Base-by-base conservation (phyloP, 352 stramenopile species). In the Phytophthora crassamura region DNA sequence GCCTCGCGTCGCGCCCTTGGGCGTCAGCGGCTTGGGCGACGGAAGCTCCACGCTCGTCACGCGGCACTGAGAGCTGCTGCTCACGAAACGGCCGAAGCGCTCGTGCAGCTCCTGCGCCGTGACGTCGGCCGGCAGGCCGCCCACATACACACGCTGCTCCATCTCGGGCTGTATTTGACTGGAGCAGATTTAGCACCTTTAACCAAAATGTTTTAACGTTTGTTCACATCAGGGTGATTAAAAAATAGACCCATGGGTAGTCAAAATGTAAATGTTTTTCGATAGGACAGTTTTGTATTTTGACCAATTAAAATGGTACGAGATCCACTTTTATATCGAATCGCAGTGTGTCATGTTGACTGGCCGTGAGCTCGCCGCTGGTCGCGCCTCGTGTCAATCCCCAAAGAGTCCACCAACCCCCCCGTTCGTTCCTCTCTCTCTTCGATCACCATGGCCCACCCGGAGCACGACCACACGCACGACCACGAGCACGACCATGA, bases 21-120 rank as follows among this genome's bases (percentile, higher is more conserved):
- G 15, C 0, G 45, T n/a, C 22, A 16, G 28, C 16, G 41, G 0
- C 62, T 77, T 86, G 38, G 64, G 64, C 45, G 50, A 59, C 15
- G 74, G 69, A 15, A 90, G 59, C 58, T 86, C 76, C n/a, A 93
- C 75, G 32, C 67, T 30, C 40, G 46, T 43, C 33, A 88, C 22
- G 51, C 59, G 8, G 50, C 52, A 36, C 30, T 1, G 22, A 25
- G 22, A 25, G 22, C 22, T 25, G 22, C 22, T 36, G 14, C 61
- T 40, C 28, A 82, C 77, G 22, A 90, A 72, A 32, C 78, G 78
- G 15, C 74, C 77, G 67, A 93, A 93, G 33, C 84, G 84, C 20
- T 90, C 80, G 15, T 66, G 69, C 9, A 93, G 80, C 64, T 93
- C 84, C 42, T 69, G 35, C 1, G 46, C 59, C 16, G 57, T 85